These are phyloP conservation scores for Hydrangea macrophylla DNA, from an alignment of 148 eudicot species.

Conservation along the genomic window DNA sequence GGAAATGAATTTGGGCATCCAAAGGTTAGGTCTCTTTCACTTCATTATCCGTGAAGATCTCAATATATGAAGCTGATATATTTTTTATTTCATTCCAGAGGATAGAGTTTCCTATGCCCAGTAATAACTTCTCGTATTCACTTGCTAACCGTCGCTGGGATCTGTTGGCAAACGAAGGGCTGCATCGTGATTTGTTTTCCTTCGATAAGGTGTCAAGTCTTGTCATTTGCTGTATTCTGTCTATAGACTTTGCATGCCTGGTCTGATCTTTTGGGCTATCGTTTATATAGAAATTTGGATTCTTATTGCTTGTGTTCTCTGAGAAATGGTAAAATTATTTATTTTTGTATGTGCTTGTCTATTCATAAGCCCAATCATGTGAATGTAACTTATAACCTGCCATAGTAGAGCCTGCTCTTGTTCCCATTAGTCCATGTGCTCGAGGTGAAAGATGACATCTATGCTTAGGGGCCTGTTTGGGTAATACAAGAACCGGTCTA, in stretches of 20 bases:
- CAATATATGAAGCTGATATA: conserved; percentile 2
- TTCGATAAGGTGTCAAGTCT: conserved; percentile 74
- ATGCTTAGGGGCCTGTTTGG: too few species aligned
- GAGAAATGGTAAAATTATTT: background rate
- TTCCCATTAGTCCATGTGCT: background rate
- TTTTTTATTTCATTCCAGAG: conserved; percentile 42
- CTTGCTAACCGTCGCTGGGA: conserved; percentile 90
- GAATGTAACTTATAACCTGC: background rate
- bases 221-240: background rate
- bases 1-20: conserved; percentile 99
- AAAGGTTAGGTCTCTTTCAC: conserved; percentile 47
- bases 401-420: background rate
- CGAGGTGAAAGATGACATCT: background rate
- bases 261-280: background rate
- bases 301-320: background rate
- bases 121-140: conserved; percentile 72
- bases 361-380: background rate
- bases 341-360: background rate
- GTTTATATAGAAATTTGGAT: background rate
- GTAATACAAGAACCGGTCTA: too few species aligned
- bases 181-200: conserved; percentile 49
- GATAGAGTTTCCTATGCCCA: conserved; percentile 84
- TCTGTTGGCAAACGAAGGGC: conserved; percentile 49
- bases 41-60: background rate
- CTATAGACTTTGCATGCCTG: background rate